These are phyloP conservation scores for Lotus japonicus DNA, from an alignment of 306 rosid genomes.

Conservation along the genomic window DNA sequence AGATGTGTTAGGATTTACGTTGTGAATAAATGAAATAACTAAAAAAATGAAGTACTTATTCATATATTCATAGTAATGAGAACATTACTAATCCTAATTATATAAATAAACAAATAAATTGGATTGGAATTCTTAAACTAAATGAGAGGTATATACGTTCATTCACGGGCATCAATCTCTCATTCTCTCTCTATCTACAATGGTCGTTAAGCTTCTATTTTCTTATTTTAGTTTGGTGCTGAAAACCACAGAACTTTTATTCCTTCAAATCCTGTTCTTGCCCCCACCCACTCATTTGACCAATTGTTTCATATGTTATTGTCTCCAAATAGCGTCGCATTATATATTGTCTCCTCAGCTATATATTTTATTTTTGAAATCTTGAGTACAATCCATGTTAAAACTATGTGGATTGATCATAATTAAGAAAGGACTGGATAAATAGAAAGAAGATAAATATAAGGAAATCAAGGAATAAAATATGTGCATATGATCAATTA, in stretches of 20 bases:
- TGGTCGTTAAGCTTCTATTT: background rate
- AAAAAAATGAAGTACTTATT: too few species aligned
- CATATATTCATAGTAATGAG: too few species aligned
- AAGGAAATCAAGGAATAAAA: background rate
- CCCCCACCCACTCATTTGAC: slow-evolving; percentile 30
- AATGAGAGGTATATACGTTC: background rate
- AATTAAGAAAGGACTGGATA: background rate
- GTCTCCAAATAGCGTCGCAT: background rate
- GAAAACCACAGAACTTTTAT: slow-evolving; percentile 18
- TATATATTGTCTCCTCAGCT: too few species aligned
- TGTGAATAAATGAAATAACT: too few species aligned
- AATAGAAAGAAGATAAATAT: background rate
- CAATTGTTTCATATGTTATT: slow-evolving; percentile 9
- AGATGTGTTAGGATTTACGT: too few species aligned
- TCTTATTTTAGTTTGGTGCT: slow-evolving; percentile 22
- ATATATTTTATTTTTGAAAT: too few species aligned
- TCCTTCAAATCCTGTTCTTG: slow-evolving; percentile 7
- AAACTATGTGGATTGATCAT: too few species aligned
- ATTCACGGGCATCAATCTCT: background rate
- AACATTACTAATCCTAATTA: too few species aligned
- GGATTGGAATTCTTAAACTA: too few species aligned
- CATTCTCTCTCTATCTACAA: too few species aligned
- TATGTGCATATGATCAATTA: background rate
- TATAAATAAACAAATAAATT: too few species aligned
- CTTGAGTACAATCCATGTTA: too few species aligned